phyloP scores from a whole-genome alignment of 2,329 filamentous ascomycete genomes.

The Trichophyton rubrum region DNA sequence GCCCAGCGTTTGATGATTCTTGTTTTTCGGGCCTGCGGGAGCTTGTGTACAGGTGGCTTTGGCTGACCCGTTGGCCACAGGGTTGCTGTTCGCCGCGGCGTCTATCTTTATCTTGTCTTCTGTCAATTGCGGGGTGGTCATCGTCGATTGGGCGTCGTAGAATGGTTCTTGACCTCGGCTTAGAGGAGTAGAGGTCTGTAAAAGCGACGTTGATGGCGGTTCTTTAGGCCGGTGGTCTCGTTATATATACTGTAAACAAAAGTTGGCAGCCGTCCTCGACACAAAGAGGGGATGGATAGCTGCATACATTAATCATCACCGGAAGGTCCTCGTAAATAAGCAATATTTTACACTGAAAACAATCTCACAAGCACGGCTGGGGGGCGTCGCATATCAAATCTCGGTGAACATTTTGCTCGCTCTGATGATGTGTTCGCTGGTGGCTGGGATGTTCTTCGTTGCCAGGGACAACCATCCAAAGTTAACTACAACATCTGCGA shows the following conservation, averaged over 20 bases:
- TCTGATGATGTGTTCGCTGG: not conserved
- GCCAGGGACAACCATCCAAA: constrained; percentile 7
- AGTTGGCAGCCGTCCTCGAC: not conserved
- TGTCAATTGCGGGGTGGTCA: not conserved
- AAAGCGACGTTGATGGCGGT: not conserved
- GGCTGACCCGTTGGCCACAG: not conserved
- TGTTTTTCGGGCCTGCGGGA: not conserved
- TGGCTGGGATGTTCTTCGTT: not conserved
- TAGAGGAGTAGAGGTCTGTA: not conserved
- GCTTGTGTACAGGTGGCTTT: not conserved
- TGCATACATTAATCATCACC: not conserved
- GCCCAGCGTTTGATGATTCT: not conserved
- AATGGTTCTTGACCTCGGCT: not conserved
- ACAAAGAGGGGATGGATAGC: not conserved
- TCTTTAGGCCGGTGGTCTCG: not conserved
- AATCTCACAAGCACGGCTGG: not conserved
- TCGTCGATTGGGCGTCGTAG: not conserved
- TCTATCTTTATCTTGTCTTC: not conserved
- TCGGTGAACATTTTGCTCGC: not conserved
- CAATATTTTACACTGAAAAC: not conserved
- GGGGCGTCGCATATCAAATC: not conserved
- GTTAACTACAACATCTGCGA: not conserved
- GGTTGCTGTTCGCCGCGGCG: not conserved
- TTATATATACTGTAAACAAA: not conserved
- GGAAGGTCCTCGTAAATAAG: not conserved